Evolutionary conservation across 257 asterid species (phyloP), one percentile per base, ranked within the genome.

Genomic region (Eucommia ulmoides): DNA sequence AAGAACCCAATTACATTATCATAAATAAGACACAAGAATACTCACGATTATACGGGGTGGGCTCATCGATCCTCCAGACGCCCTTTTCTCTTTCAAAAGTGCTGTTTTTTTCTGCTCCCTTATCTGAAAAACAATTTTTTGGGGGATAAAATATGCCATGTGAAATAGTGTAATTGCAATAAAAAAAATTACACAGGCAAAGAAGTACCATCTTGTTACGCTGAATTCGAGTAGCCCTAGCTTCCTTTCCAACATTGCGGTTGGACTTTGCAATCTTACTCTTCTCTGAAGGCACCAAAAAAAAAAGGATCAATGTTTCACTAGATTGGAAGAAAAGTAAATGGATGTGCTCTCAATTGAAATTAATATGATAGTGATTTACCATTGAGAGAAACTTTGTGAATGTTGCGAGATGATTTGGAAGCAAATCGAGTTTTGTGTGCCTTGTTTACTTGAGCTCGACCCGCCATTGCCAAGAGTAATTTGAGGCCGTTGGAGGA

Each of bases 21-120:
- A n/a, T n/a, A n/a, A n/a, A n/a, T n/a, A n/a, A n/a, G n/a, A n/a
- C n/a, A n/a, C n/a, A n/a, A 20, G n/a, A 33, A 61, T 45, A 57
- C 88, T 70, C 64, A 86, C 99, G 59, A 91, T 73, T 55, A 91
- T 82, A 45, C 95, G 92, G 18, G 96, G 99, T 23, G 97, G 87
- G 55, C 87, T 74, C 19, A 66, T 70, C 22, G 88, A 61, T 49
- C 94, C 96, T 3, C 86, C 73, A 14, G 63, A 54, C 26, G 86
- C 84, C 71, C 94, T 81, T 74, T 83, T 91, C 80, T 83, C 93
- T 65, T 81, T 79, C 74, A 81, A 63, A 33, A 79, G 38, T 1
- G 86, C 94, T 0, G 81, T 85, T 54, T 76, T 75, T 65, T 77
- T 86, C 65, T 91, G 87, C 52, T 86, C 95, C 72, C 83, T 85